Evolutionary conservation across 1,284 basidiomycete genomes (phyloP).

Genomic region (Cryptococcus sp.): DNA sequence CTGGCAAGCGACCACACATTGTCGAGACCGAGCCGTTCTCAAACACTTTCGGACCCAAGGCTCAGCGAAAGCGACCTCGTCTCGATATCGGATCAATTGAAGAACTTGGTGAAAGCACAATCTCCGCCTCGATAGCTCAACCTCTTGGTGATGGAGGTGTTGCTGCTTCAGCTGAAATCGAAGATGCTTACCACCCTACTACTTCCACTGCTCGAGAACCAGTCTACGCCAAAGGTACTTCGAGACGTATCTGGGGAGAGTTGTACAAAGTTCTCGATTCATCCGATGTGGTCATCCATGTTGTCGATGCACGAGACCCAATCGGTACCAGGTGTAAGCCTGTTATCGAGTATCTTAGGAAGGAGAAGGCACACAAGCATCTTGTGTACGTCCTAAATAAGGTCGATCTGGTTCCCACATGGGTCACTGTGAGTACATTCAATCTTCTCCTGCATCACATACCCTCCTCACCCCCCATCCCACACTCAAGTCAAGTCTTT

Average conservation of each 20-base stretch:
- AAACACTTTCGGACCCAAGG: slow-evolving; percentile 90
- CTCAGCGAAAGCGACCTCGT: slow-evolving; percentile 81
- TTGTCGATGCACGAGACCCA: slow-evolving; percentile 94
- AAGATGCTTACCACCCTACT: slow-evolving; percentile 31
- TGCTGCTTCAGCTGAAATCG: slow-evolving; percentile 25
- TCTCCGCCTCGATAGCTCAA: slow-evolving; percentile 42
- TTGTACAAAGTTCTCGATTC: slow-evolving; percentile 99
- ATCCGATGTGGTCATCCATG: slow-evolving; percentile 92
- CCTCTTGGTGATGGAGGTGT: neutral
- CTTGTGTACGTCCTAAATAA: slow-evolving; percentile 97
- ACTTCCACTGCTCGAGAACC: slow-evolving; percentile 58
- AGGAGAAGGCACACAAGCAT: slow-evolving; percentile 97
- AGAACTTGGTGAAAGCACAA: slow-evolving; percentile 69
- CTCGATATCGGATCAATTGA: slow-evolving; percentile 80
- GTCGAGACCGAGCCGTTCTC: slow-evolving; percentile 88
- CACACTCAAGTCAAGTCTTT: slow-evolving; percentile 55
- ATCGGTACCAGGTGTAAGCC: slow-evolving; percentile 95
- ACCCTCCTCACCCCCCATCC: slow-evolving; percentile 17
- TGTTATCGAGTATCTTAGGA: slow-evolving; percentile 86
- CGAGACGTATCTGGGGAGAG: slow-evolving; percentile 92
- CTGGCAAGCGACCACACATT: slow-evolving; percentile 79
- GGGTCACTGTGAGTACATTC: slow-evolving; percentile 80
- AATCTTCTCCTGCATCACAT: slow-evolving; percentile 2
- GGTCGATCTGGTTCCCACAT: slow-evolving; percentile 96
- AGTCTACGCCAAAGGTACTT: slow-evolving; percentile 88